Base-by-base conservation (phyloP, 2,329 filamentous ascomycete genomes). In the Alternaria burnsii region DNA sequence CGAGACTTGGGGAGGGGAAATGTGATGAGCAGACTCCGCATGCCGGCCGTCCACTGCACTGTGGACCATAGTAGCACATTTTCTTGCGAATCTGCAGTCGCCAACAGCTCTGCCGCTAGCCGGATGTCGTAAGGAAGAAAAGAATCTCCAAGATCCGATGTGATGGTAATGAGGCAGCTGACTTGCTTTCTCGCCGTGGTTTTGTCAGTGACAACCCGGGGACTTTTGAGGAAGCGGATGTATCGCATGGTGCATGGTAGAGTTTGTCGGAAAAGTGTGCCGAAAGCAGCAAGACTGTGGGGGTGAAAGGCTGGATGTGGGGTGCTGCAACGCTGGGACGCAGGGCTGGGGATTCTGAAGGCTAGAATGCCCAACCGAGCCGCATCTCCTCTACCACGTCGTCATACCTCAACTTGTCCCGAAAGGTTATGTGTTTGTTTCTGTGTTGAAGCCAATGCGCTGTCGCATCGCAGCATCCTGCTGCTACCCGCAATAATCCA, bases 201-300 rank as follows among this genome's bases (percentile, higher is more conserved):
- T 57, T 82, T 72, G 30, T 80, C 78, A 26, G 71, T 60, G 42
- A 74, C 70, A 41, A 84, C 77, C 55, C 82, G 81, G 10, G 89
- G 89, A 2, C 86, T 80, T 70, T 91, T 91, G 67, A 92, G 82
- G 69, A 91, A 90, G 62, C 89, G 88, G 69, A 91, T 82, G 74
- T 89, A 90, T 65, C 87, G 71, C 79, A 80, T 80, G 34, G 46
- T 55, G 30, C 53, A 58, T 24, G 32, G 41, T 41, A 32, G 32
- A 28, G 44, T 20, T 40, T 40, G 34, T 28, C 42, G 54, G 30
- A 48, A 36, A 32, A 24, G 20, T 16, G 46, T 52, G 34, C 51
- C 43, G 36, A 43, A 50, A 53, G 30, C 51, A 59, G 51, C 51
- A 36, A 48, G 40, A 46, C 51, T 48, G 58, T 58, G 43, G 53